Evolutionary conservation across 768 basidiomycete species (phyloP).

Genomic region (Pleurotus ostreatus): DNA sequence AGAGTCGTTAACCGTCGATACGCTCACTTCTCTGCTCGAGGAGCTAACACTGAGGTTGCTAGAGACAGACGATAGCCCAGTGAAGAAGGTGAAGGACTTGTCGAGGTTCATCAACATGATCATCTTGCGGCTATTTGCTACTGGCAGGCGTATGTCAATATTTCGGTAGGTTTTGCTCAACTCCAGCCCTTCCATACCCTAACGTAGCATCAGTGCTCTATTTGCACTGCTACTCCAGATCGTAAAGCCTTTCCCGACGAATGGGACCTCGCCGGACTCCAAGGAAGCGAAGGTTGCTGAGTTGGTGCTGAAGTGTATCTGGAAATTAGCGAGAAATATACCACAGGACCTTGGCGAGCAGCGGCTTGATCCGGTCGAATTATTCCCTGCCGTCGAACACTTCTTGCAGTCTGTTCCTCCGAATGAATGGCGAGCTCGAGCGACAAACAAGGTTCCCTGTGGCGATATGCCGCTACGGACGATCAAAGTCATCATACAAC

Average conservation of each 20-base stretch:
- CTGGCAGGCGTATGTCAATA: constrained; percentile 83
- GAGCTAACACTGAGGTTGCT: constrained; percentile 89
- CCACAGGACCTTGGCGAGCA: constrained; percentile 84
- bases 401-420: constrained; percentile 93
- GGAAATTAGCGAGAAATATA: constrained; percentile 95
- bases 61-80: constrained; percentile 85
- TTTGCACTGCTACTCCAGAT: constrained; percentile 82
- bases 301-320: constrained; percentile 92
- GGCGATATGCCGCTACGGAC: constrained; percentile 98
- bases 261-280: constrained; percentile 67
- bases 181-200: constrained; percentile 6
- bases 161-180: constrained; percentile 61
- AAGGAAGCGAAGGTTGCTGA: constrained; percentile 89
- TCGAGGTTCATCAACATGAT: constrained; percentile 99
- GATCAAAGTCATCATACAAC: constrained; percentile 97
- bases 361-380: constrained; percentile 78
- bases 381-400: constrained; percentile 90
- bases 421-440: constrained; percentile 92
- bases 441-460: constrained; percentile 87
- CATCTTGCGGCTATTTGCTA: constrained; percentile 88
- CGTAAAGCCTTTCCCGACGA: constrained; percentile 77
- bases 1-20: constrained; percentile 81
- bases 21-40: constrained; percentile 82
- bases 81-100: constrained; percentile 85
- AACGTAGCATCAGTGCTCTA: constrained; percentile 48